Percentiles rank a stretch among this genome's conserved stretches.
These are phyloP conservation scores for Draba incana DNA, from an alignment of 345 rosid genomes.

Conservation along the genomic window DNA sequence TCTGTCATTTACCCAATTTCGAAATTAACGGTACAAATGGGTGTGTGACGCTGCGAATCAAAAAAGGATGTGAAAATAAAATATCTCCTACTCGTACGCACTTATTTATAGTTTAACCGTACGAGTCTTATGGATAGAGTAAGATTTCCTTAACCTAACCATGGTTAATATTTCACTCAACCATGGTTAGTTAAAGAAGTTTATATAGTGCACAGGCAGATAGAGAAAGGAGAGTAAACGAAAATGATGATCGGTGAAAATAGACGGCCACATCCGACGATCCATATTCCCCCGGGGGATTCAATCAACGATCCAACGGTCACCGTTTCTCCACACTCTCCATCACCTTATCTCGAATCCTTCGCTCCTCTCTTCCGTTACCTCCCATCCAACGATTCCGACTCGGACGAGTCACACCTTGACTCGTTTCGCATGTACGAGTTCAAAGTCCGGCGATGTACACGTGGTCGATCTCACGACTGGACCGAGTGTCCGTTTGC, in stretches of 20 bases:
- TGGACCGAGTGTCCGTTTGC: conserved; percentile 83
- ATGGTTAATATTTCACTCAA: conserved; percentile 42
- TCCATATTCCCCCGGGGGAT: conserved; percentile 65
- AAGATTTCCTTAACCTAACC: conserved; percentile 42
- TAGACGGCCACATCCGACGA: conserved; percentile 50
- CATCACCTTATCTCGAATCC: conserved; percentile 50
- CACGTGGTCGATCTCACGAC: conserved; percentile 67
- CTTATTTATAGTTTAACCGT: conserved; percentile 40
- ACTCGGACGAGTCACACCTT: conserved; percentile 50
- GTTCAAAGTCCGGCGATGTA: conserved; percentile 62
- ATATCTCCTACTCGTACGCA: conserved; percentile 18
- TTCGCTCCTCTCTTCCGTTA: conserved; percentile 59
- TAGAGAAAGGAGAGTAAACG: neutral
- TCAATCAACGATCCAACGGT: conserved; percentile 47
- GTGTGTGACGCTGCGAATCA: neutral
- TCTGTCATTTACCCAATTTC: conserved; percentile 15
- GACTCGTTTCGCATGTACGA: conserved; percentile 68
- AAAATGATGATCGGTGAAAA: conserved; percentile 66
- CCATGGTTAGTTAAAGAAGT: conserved; percentile 47
- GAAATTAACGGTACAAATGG: conserved; percentile 39
- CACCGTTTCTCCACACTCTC: conserved; percentile 42
- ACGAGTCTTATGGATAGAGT: conserved; percentile 42
- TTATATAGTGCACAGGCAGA: conserved; percentile 28
- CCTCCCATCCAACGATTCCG: conserved; percentile 70
- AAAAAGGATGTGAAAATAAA: neutral